These are phyloP conservation scores for Pythium scleroteichum DNA, from an alignment of 352 stramenopile genomes.

Conservation along the genomic window DNA sequence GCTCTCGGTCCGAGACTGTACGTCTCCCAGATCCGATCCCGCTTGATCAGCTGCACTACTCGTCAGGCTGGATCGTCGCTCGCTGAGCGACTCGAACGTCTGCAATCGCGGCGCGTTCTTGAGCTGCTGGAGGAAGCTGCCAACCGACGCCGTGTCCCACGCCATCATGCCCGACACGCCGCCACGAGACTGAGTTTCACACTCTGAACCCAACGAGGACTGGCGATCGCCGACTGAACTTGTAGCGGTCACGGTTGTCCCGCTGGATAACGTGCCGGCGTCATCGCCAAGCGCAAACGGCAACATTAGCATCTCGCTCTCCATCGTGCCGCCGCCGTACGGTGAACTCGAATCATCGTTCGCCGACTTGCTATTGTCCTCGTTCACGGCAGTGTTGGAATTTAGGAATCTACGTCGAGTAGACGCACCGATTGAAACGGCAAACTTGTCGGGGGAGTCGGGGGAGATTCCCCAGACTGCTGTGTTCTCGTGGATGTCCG, in stretches of 20 bases:
- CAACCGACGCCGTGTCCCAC: slow-evolving; percentile 65
- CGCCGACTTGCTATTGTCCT: not conserved
- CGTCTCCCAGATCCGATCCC: not conserved
- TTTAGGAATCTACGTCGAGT: slow-evolving; percentile 50
- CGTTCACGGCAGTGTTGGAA: slow-evolving; percentile 20
- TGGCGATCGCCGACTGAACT: slow-evolving; percentile 31
- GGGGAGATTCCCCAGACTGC: slow-evolving; percentile 70
- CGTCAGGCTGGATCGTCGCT: slow-evolving; percentile 7
- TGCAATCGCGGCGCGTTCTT: slow-evolving; percentile 74
- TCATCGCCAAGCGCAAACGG: slow-evolving; percentile 68
- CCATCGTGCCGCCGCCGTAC: slow-evolving; percentile 16
- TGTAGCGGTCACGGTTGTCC: slow-evolving; percentile 51
- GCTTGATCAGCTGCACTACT: not conserved
- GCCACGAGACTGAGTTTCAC: slow-evolving; percentile 17
- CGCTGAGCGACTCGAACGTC: slow-evolving; percentile 14
- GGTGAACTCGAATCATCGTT: slow-evolving; percentile 20
- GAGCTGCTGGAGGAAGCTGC: slow-evolving; percentile 77
- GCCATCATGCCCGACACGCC: slow-evolving; percentile 11
- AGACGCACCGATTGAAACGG: slow-evolving; percentile 43
- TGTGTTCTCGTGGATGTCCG: slow-evolving; percentile 60
- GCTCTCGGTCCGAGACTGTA: not conserved
- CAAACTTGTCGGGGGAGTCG: slow-evolving; percentile 66
- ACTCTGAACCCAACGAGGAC: slow-evolving; percentile 11
- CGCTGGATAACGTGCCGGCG: slow-evolving; percentile 32
- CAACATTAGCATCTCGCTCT: slow-evolving; percentile 42